phyloP scores from a whole-genome alignment of 2,329 filamentous ascomycete genomes.

The Alternaria ethzedia region DNA sequence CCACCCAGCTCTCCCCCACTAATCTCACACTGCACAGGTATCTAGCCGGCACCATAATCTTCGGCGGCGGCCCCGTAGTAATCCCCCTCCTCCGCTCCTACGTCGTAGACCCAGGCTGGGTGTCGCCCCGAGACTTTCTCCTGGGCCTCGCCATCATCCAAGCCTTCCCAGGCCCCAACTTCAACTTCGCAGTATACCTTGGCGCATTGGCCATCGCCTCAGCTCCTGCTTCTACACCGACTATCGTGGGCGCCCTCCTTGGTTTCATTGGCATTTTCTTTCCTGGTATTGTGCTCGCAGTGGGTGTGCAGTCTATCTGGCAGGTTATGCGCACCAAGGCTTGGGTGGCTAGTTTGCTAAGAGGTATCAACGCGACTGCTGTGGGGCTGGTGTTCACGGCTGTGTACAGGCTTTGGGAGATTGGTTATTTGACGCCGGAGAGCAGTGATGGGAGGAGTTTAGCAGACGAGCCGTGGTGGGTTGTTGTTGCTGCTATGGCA shows the following conservation, averaged over 20 bases:
- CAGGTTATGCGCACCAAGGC: slow-evolving; percentile 43
- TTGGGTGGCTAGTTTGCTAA: slow-evolving; percentile 43
- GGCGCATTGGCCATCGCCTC: slow-evolving; percentile 47
- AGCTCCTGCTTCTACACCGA: slow-evolving; percentile 28
- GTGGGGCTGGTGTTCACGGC: slow-evolving; percentile 54
- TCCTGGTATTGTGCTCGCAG: slow-evolving; percentile 48
- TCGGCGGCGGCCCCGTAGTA: slow-evolving; percentile 55
- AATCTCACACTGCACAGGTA: slow-evolving; percentile 32
- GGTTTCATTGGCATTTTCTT: slow-evolving; percentile 51
- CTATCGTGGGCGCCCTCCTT: slow-evolving; percentile 46
- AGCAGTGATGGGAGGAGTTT: slow-evolving; percentile 44
- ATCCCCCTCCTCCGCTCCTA: slow-evolving; percentile 53
- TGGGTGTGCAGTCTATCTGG: slow-evolving; percentile 51
- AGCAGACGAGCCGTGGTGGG: slow-evolving; percentile 53
- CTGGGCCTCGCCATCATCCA: slow-evolving; percentile 76
- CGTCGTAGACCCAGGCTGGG: slow-evolving; percentile 72
- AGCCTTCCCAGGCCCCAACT: slow-evolving; percentile 69
- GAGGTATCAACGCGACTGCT: slow-evolving; percentile 52
- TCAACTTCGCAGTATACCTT: slow-evolving; percentile 59
- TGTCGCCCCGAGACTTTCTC: slow-evolving; percentile 72
- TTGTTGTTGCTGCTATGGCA: slow-evolving; percentile 51
- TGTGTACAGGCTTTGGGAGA: slow-evolving; percentile 54
- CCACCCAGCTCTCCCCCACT: neutral
- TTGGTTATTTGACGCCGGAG: slow-evolving; percentile 51
- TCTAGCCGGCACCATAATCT: slow-evolving; percentile 69